Conservation (phyloP, 805 yeast genomes). For the Sungouiozyma ichnusensis region DNA sequence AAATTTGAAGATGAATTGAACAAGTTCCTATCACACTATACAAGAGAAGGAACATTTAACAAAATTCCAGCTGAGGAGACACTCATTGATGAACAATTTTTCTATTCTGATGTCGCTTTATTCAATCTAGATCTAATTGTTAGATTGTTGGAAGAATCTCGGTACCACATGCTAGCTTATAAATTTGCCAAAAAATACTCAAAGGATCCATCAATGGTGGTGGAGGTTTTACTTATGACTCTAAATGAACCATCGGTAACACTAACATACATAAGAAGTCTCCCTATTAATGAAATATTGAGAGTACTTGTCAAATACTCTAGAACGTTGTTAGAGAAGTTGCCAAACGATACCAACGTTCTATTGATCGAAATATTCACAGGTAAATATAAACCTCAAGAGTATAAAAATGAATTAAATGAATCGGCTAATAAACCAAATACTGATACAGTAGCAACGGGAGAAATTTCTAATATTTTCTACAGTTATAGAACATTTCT, state of each 20-base stretch:
- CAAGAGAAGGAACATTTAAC: slow-evolving; percentile 24
- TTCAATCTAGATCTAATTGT: slow-evolving; percentile 64
- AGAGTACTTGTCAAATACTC: slow-evolving; percentile 61
- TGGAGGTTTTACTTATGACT: slow-evolving; percentile 62
- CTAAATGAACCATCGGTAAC: slow-evolving; percentile 50
- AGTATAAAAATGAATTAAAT: slow-evolving; percentile 5
- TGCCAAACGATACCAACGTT: slow-evolving; percentile 76
- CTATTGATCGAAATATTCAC: slow-evolving; percentile 81
- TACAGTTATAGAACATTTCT: slow-evolving; percentile 51
- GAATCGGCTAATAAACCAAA: slow-evolving; percentile 1
- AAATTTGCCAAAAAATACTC: slow-evolving; percentile 51
- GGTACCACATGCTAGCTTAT: slow-evolving; percentile 56
- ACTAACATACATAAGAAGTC: slow-evolving; percentile 52
- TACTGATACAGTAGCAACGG: slow-evolving; percentile 3
- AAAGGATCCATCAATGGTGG: slow-evolving; percentile 64
- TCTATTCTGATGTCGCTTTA: slow-evolving; percentile 22
- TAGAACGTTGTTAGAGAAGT: slow-evolving; percentile 47
- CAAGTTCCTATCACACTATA: slow-evolving; percentile 39
- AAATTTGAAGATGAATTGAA: slow-evolving; percentile 49
- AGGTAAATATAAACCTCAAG: slow-evolving; percentile 56
- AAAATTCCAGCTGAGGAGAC: slow-evolving; percentile 16
- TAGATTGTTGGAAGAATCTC: slow-evolving; percentile 61
- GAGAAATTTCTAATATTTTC: slow-evolving; percentile 24
- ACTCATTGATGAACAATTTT: slow-evolving; percentile 25
- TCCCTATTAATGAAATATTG: slow-evolving; percentile 67